phyloP scores from a whole-genome alignment of 1,284 basidiomycete species.

The Ceratobasidium sp. region DNA sequence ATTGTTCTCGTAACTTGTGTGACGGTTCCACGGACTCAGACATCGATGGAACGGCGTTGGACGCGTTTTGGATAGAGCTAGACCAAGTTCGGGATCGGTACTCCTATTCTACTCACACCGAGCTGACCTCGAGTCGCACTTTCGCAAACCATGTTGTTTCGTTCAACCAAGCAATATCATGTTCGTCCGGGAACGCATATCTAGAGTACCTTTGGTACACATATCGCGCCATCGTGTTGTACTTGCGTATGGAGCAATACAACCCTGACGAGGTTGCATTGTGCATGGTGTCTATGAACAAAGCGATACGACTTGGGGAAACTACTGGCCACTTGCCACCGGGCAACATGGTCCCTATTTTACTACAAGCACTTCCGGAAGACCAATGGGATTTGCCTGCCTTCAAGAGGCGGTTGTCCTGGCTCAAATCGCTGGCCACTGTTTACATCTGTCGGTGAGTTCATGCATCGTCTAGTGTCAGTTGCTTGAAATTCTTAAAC shows the following conservation, averaged over 20 bases:
- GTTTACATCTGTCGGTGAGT: conserved; percentile 4
- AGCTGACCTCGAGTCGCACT: background rate
- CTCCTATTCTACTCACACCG: background rate
- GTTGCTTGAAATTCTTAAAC: no score
- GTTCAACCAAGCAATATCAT: conserved; percentile 18
- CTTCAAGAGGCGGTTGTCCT: background rate
- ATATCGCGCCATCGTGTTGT: conserved; percentile 7
- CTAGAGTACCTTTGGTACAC: conserved; percentile 2
- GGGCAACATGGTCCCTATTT: background rate
- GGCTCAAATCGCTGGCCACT: conserved; percentile 1
- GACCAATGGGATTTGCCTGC: background rate
- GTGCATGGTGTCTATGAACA: conserved; percentile 4
- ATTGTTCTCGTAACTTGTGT: background rate
- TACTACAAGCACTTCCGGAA: background rate
- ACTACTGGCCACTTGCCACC: background rate
- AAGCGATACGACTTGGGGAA: background rate
- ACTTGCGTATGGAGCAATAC: conserved; percentile 23
- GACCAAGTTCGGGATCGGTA: background rate
- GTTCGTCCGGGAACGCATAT: background rate
- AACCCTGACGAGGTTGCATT: conserved; percentile 24
- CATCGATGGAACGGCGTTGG: background rate
- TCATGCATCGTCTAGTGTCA: background rate
- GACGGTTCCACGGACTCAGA: background rate
- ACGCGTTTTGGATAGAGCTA: conserved; percentile 7
- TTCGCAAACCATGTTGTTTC: conserved; percentile 1